Conservation (phyloP, 495 filamentous ascomycete genomes). For the Aspergillus cristatus region DNA sequence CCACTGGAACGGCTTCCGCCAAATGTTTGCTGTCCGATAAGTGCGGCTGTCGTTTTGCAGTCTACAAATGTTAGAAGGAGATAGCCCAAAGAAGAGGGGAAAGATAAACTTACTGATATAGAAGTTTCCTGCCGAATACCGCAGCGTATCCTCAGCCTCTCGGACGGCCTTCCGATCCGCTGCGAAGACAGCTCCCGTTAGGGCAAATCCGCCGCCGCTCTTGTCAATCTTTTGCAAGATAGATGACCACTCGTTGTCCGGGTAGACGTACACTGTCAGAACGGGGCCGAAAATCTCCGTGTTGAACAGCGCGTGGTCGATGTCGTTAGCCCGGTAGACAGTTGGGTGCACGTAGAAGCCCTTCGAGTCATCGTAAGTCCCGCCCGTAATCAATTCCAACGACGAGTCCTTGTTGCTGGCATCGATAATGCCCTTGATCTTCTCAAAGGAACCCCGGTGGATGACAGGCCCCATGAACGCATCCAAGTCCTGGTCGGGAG, state of each 20-base stretch:
- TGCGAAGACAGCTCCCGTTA: slow-evolving; percentile 75
- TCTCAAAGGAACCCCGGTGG: slow-evolving; percentile 60
- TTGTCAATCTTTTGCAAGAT: slow-evolving; percentile 50
- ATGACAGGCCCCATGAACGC: slow-evolving; percentile 76
- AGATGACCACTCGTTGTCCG: slow-evolving; percentile 46
- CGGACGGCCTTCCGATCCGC: slow-evolving; percentile 56
- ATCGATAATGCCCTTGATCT: slow-evolving; percentile 58
- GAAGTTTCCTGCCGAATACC: slow-evolving; percentile 76
- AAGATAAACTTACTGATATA: slow-evolving; percentile 54
- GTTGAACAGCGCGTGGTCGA: slow-evolving; percentile 55
- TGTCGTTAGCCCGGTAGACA: slow-evolving; percentile 53
- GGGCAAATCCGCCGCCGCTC: slow-evolving; percentile 54
- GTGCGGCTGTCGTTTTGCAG: slow-evolving; percentile 73
- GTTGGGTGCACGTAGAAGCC: slow-evolving; percentile 70
- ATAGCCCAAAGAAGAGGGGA: background rate
- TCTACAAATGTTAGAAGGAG: slow-evolving; percentile 24
- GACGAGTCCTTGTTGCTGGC: slow-evolving; percentile 54
- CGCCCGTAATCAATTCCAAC: slow-evolving; percentile 56
- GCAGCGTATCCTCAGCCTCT: slow-evolving; percentile 61
- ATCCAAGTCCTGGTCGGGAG: slow-evolving; percentile 47
- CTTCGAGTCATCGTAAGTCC: slow-evolving; percentile 55
- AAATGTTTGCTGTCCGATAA: slow-evolving; percentile 78
- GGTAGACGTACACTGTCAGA: slow-evolving; percentile 61
- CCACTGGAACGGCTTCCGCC: slow-evolving; percentile 67
- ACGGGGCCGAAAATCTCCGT: slow-evolving; percentile 75